Base-by-base conservation (phyloP, 345 rosid genomes). In the Aquilaria malaccensis region DNA sequence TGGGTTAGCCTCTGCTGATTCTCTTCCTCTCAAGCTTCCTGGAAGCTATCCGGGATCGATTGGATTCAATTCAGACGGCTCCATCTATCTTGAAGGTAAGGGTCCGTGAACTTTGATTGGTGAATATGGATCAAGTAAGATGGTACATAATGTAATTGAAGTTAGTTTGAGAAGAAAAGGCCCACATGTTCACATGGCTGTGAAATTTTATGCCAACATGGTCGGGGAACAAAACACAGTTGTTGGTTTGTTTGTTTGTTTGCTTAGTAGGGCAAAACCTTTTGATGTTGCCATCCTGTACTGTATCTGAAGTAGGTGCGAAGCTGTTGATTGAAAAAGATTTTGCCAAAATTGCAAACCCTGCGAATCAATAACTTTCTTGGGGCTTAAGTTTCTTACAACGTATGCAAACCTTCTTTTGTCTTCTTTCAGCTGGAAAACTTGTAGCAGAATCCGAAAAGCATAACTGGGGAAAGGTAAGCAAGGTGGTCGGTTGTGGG, bases 51-150 rank as follows among this genome's bases (percentile, higher is more conserved):
- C 76, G 15, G 97, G 85, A 48, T 93, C 96, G 14, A 80, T 89
- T 50, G 96, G 98, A 14, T 93, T 93, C 77, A 85, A 87, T 70
- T 89, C 98, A 11, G 77, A 81, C 45, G 97, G 97, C 22, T 82
- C 97, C 43, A 78, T 93, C 49, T 85, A 66, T 75, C 94, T 89
- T 29, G 97, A 93, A 49, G 98, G 97, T 93, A 84, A 37, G 43
- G 43, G 5, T 37, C 22, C 22, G 22, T 22, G 22, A 22, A 22
- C 22, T 22, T 22, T 22, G 22, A 9, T 15, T 7, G 11, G 5
- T 13, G 7, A 55, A 7, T 7, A 15, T 4, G 10, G 22, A 9
- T 52, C 11, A 6, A 15, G 14, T 52, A 52, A 10, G 11, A 22
- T n/a, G 7, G 11, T 52, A n/a, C n/a, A 22, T 15, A 52, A 52